Percentiles rank a stretch among this genome's conserved stretches.
Conservation (phyloP, 2,329 filamentous ascomycete genomes). For the Fusarium pseudonygamai region DNA sequence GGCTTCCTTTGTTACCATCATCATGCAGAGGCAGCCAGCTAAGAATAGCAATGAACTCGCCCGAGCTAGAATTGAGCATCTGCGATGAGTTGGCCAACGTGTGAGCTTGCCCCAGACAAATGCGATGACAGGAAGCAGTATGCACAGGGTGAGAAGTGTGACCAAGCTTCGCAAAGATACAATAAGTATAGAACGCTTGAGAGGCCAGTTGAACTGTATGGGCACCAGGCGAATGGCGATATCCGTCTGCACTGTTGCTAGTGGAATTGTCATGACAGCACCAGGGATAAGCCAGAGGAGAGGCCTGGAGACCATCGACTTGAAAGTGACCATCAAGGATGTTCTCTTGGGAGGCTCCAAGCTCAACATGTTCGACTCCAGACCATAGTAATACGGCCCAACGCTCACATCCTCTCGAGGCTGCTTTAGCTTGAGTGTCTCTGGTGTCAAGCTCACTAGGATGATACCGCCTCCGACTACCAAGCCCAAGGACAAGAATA, state of each 20-base stretch:
- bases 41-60: constrained; percentile 36
- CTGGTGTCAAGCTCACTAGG: constrained; percentile 34
- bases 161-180: constrained; percentile 35
- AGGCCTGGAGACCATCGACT: constrained; percentile 30
- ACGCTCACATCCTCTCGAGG: not conserved
- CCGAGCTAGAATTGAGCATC: constrained; percentile 29
- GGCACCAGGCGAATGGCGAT: constrained; percentile 41
- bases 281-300: constrained; percentile 38
- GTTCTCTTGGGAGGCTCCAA: not conserved
- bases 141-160: constrained; percentile 36
- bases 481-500: constrained; percentile 35
- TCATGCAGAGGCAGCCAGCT: constrained; percentile 37
- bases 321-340: constrained; percentile 5
- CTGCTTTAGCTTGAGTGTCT: constrained; percentile 23
- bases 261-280: constrained; percentile 35
- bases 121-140: constrained; percentile 33
- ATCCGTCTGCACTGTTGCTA: constrained; percentile 34
- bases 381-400: not conserved
- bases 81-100: constrained; percentile 1
- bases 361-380: not conserved
- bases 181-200: constrained; percentile 35
- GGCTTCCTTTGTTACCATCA: constrained; percentile 30
- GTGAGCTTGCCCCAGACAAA: constrained; percentile 15
- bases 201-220: constrained; percentile 39
- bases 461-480: constrained; percentile 23